phyloP scores from a whole-genome alignment of 257 asterid genomes.

The Avicennia marina region DNA sequence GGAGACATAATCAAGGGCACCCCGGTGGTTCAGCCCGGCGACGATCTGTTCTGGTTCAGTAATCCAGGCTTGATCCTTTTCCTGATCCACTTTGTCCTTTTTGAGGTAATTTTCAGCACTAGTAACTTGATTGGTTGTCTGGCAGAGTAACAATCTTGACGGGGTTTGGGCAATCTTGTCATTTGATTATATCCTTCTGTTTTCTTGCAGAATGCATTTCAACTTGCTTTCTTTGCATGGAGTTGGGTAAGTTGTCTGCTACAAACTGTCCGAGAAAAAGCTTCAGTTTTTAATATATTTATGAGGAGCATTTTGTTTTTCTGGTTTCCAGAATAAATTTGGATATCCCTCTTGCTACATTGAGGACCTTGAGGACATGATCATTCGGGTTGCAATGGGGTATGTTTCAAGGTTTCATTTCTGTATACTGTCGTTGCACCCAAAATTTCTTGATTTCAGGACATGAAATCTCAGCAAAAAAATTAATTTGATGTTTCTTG shows the following conservation, averaged over 20 bases:
- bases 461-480: too few relatives aligned
- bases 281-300: background rate
- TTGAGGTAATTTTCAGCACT: conserved; percentile 43
- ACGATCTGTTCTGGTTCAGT: conserved; percentile 85
- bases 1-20: conserved; percentile 75
- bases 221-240: conserved; percentile 94
- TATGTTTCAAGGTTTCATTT: conserved; percentile 17
- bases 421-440: background rate
- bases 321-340: conserved; percentile 55
- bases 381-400: conserved; percentile 88
- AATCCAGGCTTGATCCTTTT: conserved; percentile 69
- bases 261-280: too few relatives aligned
- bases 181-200: background rate
- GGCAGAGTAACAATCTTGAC: too few relatives aligned
- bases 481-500: background rate
- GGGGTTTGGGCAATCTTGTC: background rate
- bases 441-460: too few relatives aligned
- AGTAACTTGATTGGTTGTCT: background rate
- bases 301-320: background rate
- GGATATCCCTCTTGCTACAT: conserved; percentile 84
- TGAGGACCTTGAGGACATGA: conserved; percentile 63
- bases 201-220: conserved; percentile 96
- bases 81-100: conserved; percentile 81
- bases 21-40: conserved; percentile 77
- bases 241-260: conserved; percentile 59